Conservation (phyloP, 257 asterid genomes). For the Sherardia arvensis region DNA sequence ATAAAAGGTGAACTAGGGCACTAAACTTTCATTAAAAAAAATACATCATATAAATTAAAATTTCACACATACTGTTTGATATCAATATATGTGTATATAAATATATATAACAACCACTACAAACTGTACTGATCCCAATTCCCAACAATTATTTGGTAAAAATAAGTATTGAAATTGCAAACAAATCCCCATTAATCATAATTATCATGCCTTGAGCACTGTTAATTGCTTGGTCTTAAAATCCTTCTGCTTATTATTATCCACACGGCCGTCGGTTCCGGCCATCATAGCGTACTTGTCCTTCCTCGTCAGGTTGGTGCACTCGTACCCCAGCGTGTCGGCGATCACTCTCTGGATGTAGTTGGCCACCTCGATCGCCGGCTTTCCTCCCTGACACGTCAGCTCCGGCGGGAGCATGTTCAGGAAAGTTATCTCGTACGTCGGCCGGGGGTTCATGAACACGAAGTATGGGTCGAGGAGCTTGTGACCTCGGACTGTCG, state of each 20-base stretch:
- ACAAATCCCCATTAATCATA: not conserved
- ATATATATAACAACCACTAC: not conserved
- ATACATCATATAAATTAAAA: not conserved
- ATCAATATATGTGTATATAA: not conserved
- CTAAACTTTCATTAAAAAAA: not conserved
- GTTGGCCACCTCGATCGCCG: conserved; percentile 78
- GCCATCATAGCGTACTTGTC: conserved; percentile 80
- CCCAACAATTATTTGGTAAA: not conserved
- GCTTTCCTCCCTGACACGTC: conserved; percentile 51
- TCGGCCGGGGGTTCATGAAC: conserved; percentile 87
- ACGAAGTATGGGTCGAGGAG: conserved; percentile 69
- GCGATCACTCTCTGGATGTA: conserved; percentile 65
- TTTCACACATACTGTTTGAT: not conserved
- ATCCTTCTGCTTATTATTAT: conserved; percentile 18
- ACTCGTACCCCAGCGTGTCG: conserved; percentile 76
- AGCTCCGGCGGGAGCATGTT: conserved; percentile 55
- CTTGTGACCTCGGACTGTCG: conserved; percentile 69
- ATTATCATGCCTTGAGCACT: not conserved
- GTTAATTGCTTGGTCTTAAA: not conserved
- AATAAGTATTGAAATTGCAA: not conserved
- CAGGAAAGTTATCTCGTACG: conserved; percentile 68
- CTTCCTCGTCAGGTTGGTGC: conserved; percentile 73
- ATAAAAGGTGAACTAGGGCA: not conserved
- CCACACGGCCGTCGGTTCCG: conserved; percentile 69
- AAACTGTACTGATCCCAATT: not conserved